Evolutionary conservation across 2,329 filamentous ascomycete genomes (phyloP).

Genomic region (Aspergillus sp.): DNA sequence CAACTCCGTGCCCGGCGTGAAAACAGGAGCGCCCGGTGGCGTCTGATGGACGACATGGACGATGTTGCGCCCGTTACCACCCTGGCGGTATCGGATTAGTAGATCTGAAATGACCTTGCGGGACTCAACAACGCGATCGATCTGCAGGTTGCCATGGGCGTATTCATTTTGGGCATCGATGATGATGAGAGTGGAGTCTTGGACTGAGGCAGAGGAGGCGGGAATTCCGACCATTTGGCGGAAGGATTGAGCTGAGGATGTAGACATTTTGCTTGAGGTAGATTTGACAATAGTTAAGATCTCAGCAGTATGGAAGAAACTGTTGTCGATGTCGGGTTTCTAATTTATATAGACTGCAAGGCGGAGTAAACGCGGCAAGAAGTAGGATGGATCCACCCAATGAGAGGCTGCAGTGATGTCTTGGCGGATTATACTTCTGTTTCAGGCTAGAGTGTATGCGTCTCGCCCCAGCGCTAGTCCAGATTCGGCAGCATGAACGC

Average conservation of each 20-base stretch:
- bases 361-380: too few relatives aligned
- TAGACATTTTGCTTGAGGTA: too few relatives aligned
- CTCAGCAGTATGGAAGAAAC: too few relatives aligned
- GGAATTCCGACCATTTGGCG: constrained; percentile 52
- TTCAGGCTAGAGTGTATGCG: too few relatives aligned
- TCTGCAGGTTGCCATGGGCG: constrained; percentile 49
- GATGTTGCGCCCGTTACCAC: constrained; percentile 42
- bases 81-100: constrained; percentile 56
- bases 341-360: too few relatives aligned
- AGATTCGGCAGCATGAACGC: too few relatives aligned
- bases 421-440: too few relatives aligned
- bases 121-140: constrained; percentile 49
- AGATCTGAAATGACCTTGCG: constrained; percentile 54
- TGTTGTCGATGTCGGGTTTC: too few relatives aligned
- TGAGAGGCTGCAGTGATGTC: too few relatives aligned
- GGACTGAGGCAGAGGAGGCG: constrained; percentile 52
- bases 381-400: too few relatives aligned
- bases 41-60: constrained; percentile 60
- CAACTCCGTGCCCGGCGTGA: constrained; percentile 58
- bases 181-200: constrained; percentile 60
- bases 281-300: too few relatives aligned
- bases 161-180: constrained; percentile 71
- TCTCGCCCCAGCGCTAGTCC: too few relatives aligned
- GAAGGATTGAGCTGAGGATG: constrained; percentile 29
- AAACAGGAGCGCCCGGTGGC: constrained; percentile 59